Base-by-base conservation (phyloP, 768 basidiomycete genomes). In the Tulasnella sp. region DNA sequence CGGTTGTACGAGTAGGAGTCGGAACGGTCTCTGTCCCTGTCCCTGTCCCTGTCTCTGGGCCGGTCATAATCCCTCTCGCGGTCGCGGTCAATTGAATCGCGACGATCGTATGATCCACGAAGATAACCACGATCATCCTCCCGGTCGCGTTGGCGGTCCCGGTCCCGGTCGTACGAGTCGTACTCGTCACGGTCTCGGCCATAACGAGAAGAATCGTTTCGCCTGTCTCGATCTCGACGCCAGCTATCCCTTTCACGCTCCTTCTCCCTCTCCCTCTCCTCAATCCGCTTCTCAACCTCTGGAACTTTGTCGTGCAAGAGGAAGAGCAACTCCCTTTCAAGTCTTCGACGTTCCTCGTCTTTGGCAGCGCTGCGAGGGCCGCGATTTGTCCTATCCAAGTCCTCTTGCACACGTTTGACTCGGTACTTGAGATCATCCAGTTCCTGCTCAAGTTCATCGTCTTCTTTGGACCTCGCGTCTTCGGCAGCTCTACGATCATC, bases 231-330 rank as follows among this genome's bases (percentile, higher is more conserved):
- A 34, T 89, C 85, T 55, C 84, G 73, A 1, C 77, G 71, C 76
- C 84, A 84, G 41, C 89, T 82, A 35, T 88, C 73, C 63, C 83
- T 83, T 65, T 96, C 89, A 63, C 79, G 73, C 61, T 84, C 80
- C 66, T 77, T 83, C 62, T 81, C 74, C 59, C 82, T 82, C 46
- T 94, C 87, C 42, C 86, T 70, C 12, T 81, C 81, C 65, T 87
- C 80, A 48, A 96, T 80, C 67, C 80, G 81, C 62, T 82, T 76
- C 69, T 98, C 92, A 6, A 99, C 77, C 55, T 90, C 88, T 0
- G 96, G 96, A 4, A 99, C 74, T 43, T 84, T 78, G 65, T 94
- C 90, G 65, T 98, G 92, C 81, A 87, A 80, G 51, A 99, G 72
- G 43, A 75, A 73, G 56, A 94, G 68, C 17, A 97, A 72, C 63